Percentiles rank a stretch among this genome's conserved stretches.
Conservation (phyloP, 805 yeast genomes). For the Schwanniomyces yamadae region DNA sequence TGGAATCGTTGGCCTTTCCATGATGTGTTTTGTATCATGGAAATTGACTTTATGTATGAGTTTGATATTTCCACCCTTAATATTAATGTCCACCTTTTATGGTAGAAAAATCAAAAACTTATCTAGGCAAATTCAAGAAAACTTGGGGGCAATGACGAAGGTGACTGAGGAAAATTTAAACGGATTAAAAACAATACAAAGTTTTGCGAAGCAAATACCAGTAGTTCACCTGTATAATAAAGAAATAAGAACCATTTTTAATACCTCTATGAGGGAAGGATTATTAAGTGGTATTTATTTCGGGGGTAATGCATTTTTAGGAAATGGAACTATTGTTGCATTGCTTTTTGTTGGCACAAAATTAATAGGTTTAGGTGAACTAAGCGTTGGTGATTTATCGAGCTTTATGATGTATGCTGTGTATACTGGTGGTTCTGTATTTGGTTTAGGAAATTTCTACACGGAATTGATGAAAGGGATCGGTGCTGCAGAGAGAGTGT, state of each 20-base stretch:
- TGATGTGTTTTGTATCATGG: slow-evolving; percentile 88
- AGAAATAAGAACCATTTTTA: slow-evolving; percentile 63
- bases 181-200: slow-evolving; percentile 83
- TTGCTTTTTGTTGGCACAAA: slow-evolving; percentile 77
- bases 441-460: slow-evolving; percentile 87
- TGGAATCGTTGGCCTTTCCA: slow-evolving; percentile 81
- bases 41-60: slow-evolving; percentile 81
- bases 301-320: slow-evolving; percentile 80
- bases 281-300: slow-evolving; percentile 70
- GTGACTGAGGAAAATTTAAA: slow-evolving; percentile 89
- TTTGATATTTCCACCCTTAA: slow-evolving; percentile 78
- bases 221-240: slow-evolving; percentile 75
- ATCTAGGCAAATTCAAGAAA: slow-evolving; percentile 76
- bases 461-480: slow-evolving; percentile 96
- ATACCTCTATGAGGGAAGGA: slow-evolving; percentile 79
- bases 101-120: slow-evolving; percentile 76
- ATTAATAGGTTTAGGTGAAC: slow-evolving; percentile 72
- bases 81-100: slow-evolving; percentile 74
- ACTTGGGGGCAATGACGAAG: slow-evolving; percentile 81
- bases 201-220: slow-evolving; percentile 79
- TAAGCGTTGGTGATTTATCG: slow-evolving; percentile 85
- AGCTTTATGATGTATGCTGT: slow-evolving; percentile 95
- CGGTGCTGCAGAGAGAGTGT: slow-evolving; percentile 90
- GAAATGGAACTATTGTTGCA: slow-evolving; percentile 77
- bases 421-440: slow-evolving; percentile 89